Evolutionary conservation across 2,329 filamentous ascomycete genomes (phyloP).

Genomic region (Pseudogymnoascus sp.): DNA sequence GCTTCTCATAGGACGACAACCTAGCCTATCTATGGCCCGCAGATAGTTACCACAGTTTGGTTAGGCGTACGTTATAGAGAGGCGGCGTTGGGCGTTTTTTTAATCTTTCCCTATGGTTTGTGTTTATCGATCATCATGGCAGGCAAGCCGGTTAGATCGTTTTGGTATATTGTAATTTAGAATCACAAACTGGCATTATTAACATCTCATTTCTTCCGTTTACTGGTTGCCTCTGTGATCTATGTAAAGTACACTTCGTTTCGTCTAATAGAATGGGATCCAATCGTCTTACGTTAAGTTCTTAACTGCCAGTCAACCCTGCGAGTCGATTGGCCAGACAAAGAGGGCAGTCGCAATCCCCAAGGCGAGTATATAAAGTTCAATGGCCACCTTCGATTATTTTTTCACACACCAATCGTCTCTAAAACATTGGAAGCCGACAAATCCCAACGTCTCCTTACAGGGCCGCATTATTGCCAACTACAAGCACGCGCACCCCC

Average conservation of each 20-base stretch:
- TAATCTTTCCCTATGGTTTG: neutral
- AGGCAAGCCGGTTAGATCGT: neutral
- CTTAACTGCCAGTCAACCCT: too few species aligned
- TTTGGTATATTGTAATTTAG: neutral
- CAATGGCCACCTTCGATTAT: too few species aligned
- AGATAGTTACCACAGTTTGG: neutral
- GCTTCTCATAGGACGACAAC: neutral
- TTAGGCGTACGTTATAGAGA: neutral
- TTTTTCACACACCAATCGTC: too few species aligned
- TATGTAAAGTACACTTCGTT: neutral
- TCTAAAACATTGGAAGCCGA: too few species aligned
- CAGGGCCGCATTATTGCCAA: too few species aligned
- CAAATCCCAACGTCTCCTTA: too few species aligned
- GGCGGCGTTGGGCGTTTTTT: neutral
- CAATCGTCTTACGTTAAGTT: too few species aligned
- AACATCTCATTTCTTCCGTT: neutral
- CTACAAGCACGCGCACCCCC: too few species aligned
- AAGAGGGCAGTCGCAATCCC: too few species aligned
- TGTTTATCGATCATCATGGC: neutral
- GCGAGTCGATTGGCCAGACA: too few species aligned
- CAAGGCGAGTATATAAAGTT: too few species aligned
- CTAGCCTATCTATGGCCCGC: neutral
- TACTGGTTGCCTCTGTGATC: neutral
- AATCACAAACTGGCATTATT: neutral
- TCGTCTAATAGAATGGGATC: neutral